A percentile compares a stretch with the other conserved stretches of the same genome.
Conservation (phyloP, 2,329 filamentous ascomycete genomes). For the Aspergillus piperis region DNA sequence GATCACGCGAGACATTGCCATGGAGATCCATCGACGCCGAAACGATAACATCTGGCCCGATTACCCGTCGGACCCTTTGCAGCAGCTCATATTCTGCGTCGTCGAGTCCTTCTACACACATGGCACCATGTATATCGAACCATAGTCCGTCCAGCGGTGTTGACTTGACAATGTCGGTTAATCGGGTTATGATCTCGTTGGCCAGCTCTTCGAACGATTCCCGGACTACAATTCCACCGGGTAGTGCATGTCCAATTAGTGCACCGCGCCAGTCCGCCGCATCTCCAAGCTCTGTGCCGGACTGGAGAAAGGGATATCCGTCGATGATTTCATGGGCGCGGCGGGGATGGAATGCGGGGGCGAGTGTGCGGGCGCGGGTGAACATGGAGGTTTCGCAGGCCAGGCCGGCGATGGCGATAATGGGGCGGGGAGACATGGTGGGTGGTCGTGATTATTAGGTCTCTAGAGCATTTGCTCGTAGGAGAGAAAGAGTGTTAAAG, state of each 20-base stretch:
- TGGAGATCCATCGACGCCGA: conserved; percentile 60
- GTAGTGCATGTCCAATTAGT: conserved; percentile 52
- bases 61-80: conserved; percentile 46
- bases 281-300: conserved; percentile 43
- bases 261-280: conserved; percentile 54
- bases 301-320: conserved; percentile 50
- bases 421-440: conserved; percentile 42
- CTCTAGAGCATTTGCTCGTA: too few species aligned
- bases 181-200: conserved; percentile 43
- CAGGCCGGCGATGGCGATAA: conserved; percentile 55
- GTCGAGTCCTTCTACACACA: conserved; percentile 54
- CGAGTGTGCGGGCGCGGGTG: conserved; percentile 52
- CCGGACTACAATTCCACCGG: conserved; percentile 44
- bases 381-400: conserved; percentile 59
- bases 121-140: conserved; percentile 60
- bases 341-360: conserved; percentile 53
- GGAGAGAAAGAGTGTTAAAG: too few species aligned
- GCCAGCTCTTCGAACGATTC: conserved; percentile 51
- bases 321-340: conserved; percentile 48
- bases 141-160: conserved; percentile 51
- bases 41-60: conserved; percentile 51
- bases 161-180: conserved; percentile 38
- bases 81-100: conserved; percentile 54
- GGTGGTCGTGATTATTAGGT: too few species aligned
- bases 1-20: conserved; percentile 54